Conservation (phyloP, 352 stramenopile species). For the Nothophytophthora sp. region DNA sequence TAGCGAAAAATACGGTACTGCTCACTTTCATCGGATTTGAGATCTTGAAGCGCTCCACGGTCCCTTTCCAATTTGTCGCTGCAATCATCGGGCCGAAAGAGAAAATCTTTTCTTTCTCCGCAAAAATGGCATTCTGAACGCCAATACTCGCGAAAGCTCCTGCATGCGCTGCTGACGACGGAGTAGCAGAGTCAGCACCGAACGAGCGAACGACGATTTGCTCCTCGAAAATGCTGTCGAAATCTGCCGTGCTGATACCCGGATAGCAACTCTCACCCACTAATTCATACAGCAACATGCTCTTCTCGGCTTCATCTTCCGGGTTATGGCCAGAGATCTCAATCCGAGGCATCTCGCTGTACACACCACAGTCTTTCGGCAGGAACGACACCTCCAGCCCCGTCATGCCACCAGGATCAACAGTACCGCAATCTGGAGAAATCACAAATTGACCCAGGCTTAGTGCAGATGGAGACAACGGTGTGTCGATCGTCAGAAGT, state of each 20-base stretch:
- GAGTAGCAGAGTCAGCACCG: constrained; percentile 29
- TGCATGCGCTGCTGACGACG: constrained; percentile 12
- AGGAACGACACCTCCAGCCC: constrained; percentile 82
- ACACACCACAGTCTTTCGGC: constrained; percentile 70
- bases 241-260: constrained; percentile 89
- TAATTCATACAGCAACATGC: constrained; percentile 82
- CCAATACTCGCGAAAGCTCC: constrained; percentile 19
- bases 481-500: constrained; percentile 39
- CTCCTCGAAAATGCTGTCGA: constrained; percentile 94
- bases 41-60: constrained; percentile 94
- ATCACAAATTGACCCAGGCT: constrained; percentile 82
- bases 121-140: constrained; percentile 76
- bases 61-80: constrained; percentile 64
- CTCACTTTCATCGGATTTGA: constrained; percentile 95
- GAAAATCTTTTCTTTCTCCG: constrained; percentile 86
- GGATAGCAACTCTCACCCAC: constrained; percentile 93
- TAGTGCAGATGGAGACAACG: constrained; percentile 36
- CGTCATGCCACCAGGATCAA: constrained; percentile 85
- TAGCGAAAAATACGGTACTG: constrained; percentile 86
- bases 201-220: constrained; percentile 91
- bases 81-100: constrained; percentile 87
- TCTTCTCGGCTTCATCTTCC: constrained; percentile 35
- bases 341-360: constrained; percentile 69
- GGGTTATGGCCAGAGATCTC: constrained; percentile 79
- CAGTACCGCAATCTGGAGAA: constrained; percentile 63